Conservation (phyloP, 129 eudicot genomes). For the Erigeron canadensis region DNA sequence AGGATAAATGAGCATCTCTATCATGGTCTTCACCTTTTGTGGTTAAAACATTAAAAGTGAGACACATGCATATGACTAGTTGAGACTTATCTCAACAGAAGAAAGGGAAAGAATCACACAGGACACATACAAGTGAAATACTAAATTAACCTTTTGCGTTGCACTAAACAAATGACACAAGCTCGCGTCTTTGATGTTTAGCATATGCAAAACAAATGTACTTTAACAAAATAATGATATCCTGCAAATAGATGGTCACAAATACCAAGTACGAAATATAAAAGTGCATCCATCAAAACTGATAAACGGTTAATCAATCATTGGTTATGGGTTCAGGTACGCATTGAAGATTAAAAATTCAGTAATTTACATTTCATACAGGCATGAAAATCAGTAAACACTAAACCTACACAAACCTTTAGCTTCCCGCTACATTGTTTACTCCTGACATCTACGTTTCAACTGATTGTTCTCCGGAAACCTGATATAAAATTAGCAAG, state of each 20-base stretch:
- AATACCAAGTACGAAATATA: not conserved
- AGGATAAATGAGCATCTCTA: slow-evolving; percentile 28
- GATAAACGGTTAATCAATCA: slow-evolving; percentile 15
- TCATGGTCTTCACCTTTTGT: slow-evolving; percentile 21
- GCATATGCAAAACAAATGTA: slow-evolving; percentile 6
- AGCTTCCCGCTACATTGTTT: slow-evolving; percentile 20
- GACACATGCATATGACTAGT: slow-evolving; percentile 25
- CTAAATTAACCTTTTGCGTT: slow-evolving; percentile 17
- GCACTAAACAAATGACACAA: slow-evolving; percentile 6
- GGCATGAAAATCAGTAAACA: slow-evolving; percentile 27
- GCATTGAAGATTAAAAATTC: slow-evolving; percentile 13
- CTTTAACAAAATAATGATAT: not conserved
- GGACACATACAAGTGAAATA: slow-evolving; percentile 4
- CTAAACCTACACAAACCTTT: slow-evolving; percentile 33
- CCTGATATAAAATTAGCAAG: slow-evolving; percentile 27
- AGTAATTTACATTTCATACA: slow-evolving; percentile 30
- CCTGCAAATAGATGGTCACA: not conserved
- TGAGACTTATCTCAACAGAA: slow-evolving; percentile 17
- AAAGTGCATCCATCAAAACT: slow-evolving; percentile 5
- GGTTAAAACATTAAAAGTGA: slow-evolving; percentile 24
- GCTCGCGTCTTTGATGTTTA: slow-evolving; percentile 3
- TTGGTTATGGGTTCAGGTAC: slow-evolving; percentile 2
- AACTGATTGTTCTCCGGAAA: slow-evolving; percentile 18
- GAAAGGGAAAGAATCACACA: slow-evolving; percentile 11
- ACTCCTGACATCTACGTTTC: slow-evolving; percentile 16